Conservation (phyloP, 257 asterid species). For the Gentiana dahurica region DNA sequence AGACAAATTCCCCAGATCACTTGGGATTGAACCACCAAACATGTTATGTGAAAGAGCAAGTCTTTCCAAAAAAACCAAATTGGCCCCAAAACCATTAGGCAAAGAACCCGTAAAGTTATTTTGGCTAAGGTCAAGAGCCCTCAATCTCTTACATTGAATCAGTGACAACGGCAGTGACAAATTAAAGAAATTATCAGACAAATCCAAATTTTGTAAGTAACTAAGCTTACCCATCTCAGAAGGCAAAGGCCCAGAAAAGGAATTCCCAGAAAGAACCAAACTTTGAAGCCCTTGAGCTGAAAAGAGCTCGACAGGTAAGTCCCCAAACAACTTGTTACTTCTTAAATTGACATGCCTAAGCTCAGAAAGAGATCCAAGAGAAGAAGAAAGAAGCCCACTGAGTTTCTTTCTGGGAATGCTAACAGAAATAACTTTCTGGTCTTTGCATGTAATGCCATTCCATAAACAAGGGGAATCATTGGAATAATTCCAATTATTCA, state of each 20-base stretch:
- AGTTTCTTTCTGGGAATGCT: conserved; percentile 66
- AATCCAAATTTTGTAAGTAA: conserved; percentile 56
- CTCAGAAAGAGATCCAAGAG: conserved; percentile 64
- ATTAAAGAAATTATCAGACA: conserved; percentile 58
- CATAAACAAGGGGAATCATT: conserved; percentile 86
- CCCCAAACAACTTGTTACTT: conserved; percentile 49
- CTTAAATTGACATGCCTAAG: conserved; percentile 76
- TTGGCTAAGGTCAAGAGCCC: conserved; percentile 40
- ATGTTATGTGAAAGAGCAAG: conserved; percentile 62
- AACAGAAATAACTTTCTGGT: conserved; percentile 48
- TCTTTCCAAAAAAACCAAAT: conserved; percentile 44
- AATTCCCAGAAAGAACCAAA: conserved; percentile 77
- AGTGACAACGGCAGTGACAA: conserved; percentile 55
- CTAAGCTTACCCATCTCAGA: conserved; percentile 49
- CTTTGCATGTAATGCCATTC: conserved; percentile 86
- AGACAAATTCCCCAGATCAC: conserved; percentile 55
- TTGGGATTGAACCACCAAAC: conserved; percentile 55
- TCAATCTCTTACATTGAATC: conserved; percentile 48
- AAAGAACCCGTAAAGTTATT: conserved; percentile 56
- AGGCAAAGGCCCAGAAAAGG: conserved; percentile 57
- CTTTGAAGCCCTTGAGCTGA: conserved; percentile 57
- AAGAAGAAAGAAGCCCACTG: conserved; percentile 50
- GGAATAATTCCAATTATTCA: conserved; percentile 55
- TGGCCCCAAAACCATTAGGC: conserved; percentile 51
- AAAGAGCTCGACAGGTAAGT: conserved; percentile 41